Evolutionary conservation across 305 asterid species (phyloP), one percentile per base, ranked within the genome.

Genomic region (Fraxinus nigra): DNA sequence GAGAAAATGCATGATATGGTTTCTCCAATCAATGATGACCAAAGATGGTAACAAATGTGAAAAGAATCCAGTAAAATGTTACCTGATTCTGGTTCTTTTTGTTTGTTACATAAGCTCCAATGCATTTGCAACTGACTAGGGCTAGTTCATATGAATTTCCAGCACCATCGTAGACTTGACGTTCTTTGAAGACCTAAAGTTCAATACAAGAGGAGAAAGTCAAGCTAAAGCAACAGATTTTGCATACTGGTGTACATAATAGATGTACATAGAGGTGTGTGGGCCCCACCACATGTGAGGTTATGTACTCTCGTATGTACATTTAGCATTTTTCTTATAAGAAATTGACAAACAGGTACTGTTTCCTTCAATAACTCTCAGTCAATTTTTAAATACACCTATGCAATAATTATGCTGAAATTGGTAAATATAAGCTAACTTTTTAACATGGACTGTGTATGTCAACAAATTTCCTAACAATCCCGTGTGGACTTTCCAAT

Each of bases 51-150:
- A 78, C 20, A n/a, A 22, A 65, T 61, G 69, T 43, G 76, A 48
- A 81, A 59, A 32, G 70, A 32, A 32, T 70, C 43, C 40, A 32
- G 22, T 1, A 32, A 30, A 59, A 78, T 8, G 46, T 79, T 79
- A 92, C 98, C 98, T 97, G 98, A 87, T 97, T 97, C 82, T 97
- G 99, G 83, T 92, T 94, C 92, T 92, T 97, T 84, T 93, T 94
- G 92, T 87, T 93, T 81, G 73, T 92, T 34, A 92, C 99, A 85
- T 94, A 97, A 80, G 98, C 99, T 78, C 98, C 97, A 73, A 97
- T 92, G 87, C 98, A 94, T 86, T 97, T 93, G 89, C 90, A 93
- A 73, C 97, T 88, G 82, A 91, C 85, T 28, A 93, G 97, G 78
- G 93, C 81, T 65, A 96, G 97, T 86, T 94, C 99, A 76, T 80